These are phyloP conservation scores for Nyssa sinensis DNA, from an alignment of 148 eudicot genomes.

Conservation along the genomic window DNA sequence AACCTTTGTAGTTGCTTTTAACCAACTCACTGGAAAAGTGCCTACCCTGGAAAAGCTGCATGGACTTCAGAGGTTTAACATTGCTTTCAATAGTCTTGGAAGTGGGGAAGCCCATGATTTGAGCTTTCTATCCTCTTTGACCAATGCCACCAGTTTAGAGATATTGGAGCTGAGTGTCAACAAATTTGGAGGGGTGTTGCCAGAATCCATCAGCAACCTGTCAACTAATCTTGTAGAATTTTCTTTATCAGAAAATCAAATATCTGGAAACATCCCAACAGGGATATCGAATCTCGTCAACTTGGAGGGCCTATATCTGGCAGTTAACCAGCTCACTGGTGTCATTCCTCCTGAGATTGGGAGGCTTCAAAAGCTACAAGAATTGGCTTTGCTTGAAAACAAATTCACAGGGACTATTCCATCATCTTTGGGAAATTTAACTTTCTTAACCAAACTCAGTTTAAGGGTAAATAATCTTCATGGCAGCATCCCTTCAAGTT, in stretches of 20 bases:
- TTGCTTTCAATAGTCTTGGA: slow-evolving; percentile 16
- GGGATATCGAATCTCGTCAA: slow-evolving; percentile 15
- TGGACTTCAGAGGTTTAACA: neutral
- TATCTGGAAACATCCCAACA: slow-evolving; percentile 25
- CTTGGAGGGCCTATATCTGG: neutral
- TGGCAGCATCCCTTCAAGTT: slow-evolving; percentile 33
- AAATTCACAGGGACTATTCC: slow-evolving; percentile 28
- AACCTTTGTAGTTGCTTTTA: neutral
- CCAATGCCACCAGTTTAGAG: slow-evolving; percentile 24
- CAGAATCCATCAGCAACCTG: slow-evolving; percentile 19
- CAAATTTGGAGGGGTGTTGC: slow-evolving; percentile 20
- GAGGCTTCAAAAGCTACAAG: neutral
- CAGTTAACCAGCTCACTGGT: slow-evolving; percentile 8
- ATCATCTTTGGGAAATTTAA: slow-evolving; percentile 31
- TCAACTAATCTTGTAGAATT: neutral
- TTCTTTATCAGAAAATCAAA: neutral
- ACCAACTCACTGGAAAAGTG: neutral
- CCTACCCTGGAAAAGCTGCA: neutral
- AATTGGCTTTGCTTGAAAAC: neutral
- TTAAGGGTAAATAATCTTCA: slow-evolving; percentile 15
- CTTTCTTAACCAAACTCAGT: slow-evolving; percentile 7
- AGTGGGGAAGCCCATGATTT: slow-evolving; percentile 21
- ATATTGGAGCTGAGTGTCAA: neutral
- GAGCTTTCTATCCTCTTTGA: slow-evolving; percentile 29
- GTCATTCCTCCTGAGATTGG: slow-evolving; percentile 24